Base-by-base conservation (phyloP, 1,139 yeast genomes). In the Debaryomyces sp. region DNA sequence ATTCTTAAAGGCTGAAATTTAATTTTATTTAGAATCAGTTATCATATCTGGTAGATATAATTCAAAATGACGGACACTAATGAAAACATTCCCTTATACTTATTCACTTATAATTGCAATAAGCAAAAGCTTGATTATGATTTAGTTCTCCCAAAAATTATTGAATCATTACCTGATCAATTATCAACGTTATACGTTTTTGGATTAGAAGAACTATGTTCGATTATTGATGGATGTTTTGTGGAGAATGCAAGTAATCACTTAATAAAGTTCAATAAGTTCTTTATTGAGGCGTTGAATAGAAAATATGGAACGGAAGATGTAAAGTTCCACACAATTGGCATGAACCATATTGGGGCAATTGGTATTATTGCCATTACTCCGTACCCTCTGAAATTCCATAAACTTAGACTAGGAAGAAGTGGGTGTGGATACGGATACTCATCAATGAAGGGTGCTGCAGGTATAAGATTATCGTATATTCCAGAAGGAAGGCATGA, bases 381-480 rank as follows among this genome's bases (percentile, higher is more conserved):
- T 0, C 81, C 82, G 12, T 68, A 63, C 58, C 60, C 66, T 30
- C 73, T 68, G 65, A 65, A 62, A 47, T 62, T 77, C 40, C 48
- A 55, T 2, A 57, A 66, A 10, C 57, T 71, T 4, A 58, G 63
- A 13, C 54, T 66, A 1, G 70, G 75, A 1, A 63, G 64, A 10
- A 65, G 71, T 7, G 72, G 84, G 9, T 76, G 85, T 54, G 96
- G 97, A 0, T 65, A 74, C 48, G 73, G 75, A 3, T 74, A 75
- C 51, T 81, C 94, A 0, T 81, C 85, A 38, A 64, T 89, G 60
- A 91, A 91, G 63, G 96, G 96, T 1, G 94, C 84, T 0, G 85
- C 80, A 1, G 90, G 86, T 0, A 50, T 85, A 1, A 71, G 92
- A 39, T 56, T 88, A 15, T 57, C 59, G 0, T 71, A 73, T 42